A percentile compares a stretch with the other conserved stretches of the same genome.
Evolutionary conservation across 2,329 filamentous ascomycete species (phyloP).

Genomic region (Aureobasidium lini): DNA sequence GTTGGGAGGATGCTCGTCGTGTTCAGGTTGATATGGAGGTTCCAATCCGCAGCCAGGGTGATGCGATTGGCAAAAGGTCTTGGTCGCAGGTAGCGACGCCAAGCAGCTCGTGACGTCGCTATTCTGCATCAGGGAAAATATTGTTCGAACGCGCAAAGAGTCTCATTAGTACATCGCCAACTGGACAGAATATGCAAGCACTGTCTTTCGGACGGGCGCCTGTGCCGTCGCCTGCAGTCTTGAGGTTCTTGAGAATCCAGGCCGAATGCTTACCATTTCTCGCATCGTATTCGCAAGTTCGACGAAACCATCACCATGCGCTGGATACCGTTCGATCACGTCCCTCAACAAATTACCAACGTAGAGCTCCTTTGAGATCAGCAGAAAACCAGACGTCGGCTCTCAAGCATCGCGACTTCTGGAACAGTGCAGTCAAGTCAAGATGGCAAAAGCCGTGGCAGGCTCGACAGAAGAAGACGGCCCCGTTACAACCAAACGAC

Average conservation of each 20-base stretch:
- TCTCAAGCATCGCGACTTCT: background rate
- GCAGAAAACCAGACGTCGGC: background rate
- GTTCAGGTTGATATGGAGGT: background rate
- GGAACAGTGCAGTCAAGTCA: background rate
- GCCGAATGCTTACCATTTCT: constrained; percentile 14
- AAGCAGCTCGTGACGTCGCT: background rate
- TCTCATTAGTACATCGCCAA: background rate
- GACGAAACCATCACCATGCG: background rate
- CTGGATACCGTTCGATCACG: background rate
- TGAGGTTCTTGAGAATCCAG: constrained; percentile 17
- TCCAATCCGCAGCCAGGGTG: background rate
- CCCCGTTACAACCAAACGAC: constrained; percentile 8
- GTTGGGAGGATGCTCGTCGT: background rate
- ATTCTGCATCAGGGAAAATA: background rate
- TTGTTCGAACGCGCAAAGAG: background rate
- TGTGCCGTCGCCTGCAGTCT: constrained; percentile 15
- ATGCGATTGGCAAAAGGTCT: background rate
- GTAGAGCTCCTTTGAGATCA: background rate
- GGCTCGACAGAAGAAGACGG: background rate
- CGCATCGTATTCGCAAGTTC: constrained; percentile 7
- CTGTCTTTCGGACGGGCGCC: background rate
- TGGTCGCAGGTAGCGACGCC: background rate
- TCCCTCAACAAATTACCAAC: background rate
- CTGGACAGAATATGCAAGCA: constrained; percentile 6
- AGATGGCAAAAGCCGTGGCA: constrained; percentile 8